These are phyloP conservation scores for Butyriboletus appendiculatus DNA, from an alignment of 1,284 basidiomycete genomes.

Conservation along the genomic window DNA sequence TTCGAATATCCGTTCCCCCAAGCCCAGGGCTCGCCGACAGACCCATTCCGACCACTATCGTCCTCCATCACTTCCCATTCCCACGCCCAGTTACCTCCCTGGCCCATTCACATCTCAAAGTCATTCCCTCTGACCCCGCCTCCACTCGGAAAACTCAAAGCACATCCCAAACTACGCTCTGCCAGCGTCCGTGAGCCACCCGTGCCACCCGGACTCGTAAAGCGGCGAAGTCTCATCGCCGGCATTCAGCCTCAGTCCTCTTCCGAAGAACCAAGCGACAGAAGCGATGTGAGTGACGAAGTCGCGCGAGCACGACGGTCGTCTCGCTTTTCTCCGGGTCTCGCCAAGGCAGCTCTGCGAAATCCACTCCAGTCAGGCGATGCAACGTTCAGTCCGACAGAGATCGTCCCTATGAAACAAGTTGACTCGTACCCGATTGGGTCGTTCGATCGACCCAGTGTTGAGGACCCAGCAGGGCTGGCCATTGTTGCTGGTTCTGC, in stretches of 20 bases:
- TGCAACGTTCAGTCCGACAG: neutral
- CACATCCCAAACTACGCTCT: slow-evolving; percentile 33
- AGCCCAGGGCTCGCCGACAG: slow-evolving; percentile 30
- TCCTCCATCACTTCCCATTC: slow-evolving; percentile 25
- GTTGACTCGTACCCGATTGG: slow-evolving; percentile 8
- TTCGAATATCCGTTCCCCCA: slow-evolving; percentile 38
- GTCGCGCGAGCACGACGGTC: slow-evolving; percentile 9
- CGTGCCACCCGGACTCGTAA: slow-evolving; percentile 32
- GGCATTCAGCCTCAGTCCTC: slow-evolving; percentile 28
- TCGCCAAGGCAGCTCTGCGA: slow-evolving; percentile 1
- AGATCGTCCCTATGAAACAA: slow-evolving; percentile 17
- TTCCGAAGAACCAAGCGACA: slow-evolving; percentile 34
- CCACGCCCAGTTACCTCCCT: slow-evolving; percentile 27
- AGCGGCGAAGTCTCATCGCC: slow-evolving; percentile 26
- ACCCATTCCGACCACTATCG: slow-evolving; percentile 24
- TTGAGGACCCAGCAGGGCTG: slow-evolving; percentile 6
- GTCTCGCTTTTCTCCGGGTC: slow-evolving; percentile 4
- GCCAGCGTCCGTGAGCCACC: slow-evolving; percentile 32
- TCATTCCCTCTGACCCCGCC: slow-evolving; percentile 32
- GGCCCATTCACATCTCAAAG: slow-evolving; percentile 32
- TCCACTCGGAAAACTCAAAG: slow-evolving; percentile 27
- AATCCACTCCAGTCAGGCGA: neutral
- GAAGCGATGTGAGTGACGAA: slow-evolving; percentile 26
- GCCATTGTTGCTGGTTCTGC: neutral
- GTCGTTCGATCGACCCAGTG: slow-evolving; percentile 6